A percentile compares a stretch with the other conserved stretches of the same genome.
Conservation (phyloP, 148 eudicot species). For the Suaeda aralocaspica region DNA sequence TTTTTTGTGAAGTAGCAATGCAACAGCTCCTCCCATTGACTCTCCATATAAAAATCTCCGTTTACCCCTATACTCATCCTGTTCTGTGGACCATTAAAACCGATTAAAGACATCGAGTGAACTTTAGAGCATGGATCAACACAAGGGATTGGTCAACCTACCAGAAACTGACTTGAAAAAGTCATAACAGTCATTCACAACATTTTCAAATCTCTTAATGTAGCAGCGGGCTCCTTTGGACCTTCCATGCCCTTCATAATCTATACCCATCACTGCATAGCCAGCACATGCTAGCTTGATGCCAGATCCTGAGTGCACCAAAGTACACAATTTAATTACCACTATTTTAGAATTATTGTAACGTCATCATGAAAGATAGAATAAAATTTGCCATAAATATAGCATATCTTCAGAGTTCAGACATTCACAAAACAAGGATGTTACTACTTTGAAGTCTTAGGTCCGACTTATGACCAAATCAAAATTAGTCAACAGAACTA, state of each 20-base stretch:
- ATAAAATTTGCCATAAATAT: too few relatives aligned
- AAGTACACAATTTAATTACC: neutral
- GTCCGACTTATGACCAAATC: neutral
- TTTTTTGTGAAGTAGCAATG: constrained; percentile 75
- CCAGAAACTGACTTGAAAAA: constrained; percentile 82
- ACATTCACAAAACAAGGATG: neutral
- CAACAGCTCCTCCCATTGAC: constrained; percentile 99
- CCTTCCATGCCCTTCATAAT: constrained; percentile 95
- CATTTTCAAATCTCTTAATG: constrained; percentile 77
- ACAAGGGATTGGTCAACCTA: constrained; percentile 34
- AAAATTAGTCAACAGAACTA: neutral
- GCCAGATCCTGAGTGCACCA: constrained; percentile 52
- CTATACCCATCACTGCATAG: constrained; percentile 87
- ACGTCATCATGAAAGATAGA: too few relatives aligned
- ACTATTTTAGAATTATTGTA: neutral
- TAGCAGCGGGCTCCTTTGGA: constrained; percentile 94
- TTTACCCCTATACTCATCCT: constrained; percentile 65
- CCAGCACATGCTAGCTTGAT: constrained; percentile 78
- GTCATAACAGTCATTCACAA: constrained; percentile 70
- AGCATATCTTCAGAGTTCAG: too few relatives aligned
- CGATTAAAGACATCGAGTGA: constrained; percentile 16
- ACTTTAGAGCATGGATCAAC: neutral
- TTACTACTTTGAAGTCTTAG: neutral
- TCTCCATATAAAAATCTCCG: constrained; percentile 89
- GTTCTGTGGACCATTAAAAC: constrained; percentile 38